Base-by-base conservation (phyloP, 768 basidiomycete genomes). In the Pisolithus microcarpus region DNA sequence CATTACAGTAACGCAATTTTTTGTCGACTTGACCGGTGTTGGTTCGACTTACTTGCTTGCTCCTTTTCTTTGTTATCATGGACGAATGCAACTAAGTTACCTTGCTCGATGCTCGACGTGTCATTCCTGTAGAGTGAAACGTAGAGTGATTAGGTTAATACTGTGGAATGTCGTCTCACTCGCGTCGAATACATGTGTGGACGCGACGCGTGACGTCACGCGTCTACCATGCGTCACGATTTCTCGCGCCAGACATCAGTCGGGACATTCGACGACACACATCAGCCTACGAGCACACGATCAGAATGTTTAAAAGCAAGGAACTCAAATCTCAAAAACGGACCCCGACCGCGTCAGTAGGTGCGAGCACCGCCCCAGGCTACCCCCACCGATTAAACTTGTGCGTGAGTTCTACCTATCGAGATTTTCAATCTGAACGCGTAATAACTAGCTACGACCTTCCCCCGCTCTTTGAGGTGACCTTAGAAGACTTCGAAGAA, bases 401-500 rank as follows among this genome's bases (percentile, higher is more conserved):
- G 91, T 93, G 61, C 52, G 77, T n/a, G 70, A 38, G 39, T 21
- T 46, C 34, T 44, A 18, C 28, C 21, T 43, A 23, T 37, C 26
- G 16, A 4, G 37, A 13, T 19, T 34, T 7, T n/a, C 5, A 11
- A 18, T 26, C 43, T 28, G 23, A 18, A 43, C 21, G 21, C 8
- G 31, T 44, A 9, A 23, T n/a, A 50, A 18, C 19, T 46, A 96
- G 93, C 68, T 98, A 99, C 62, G 86, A 94, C 58, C 70, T 63
- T 16, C 90, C 94, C 19, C 96, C 96, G 18, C 66, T 77, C 15
- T 84, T 84, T 50, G 92, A 98, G 60, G 85, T 98, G 18, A 92
- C 92, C 1, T 74, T 98, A 16, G 96, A 98, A 65, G 89, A 97
- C 56, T 99, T 99, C 58, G 96, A 99, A 65, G 84, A 77, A 3